Evolutionary conservation across 208 protist genomes (phyloP), one percentile per base, ranked within the genome.

Genomic region (Crithidia sp.): DNA sequence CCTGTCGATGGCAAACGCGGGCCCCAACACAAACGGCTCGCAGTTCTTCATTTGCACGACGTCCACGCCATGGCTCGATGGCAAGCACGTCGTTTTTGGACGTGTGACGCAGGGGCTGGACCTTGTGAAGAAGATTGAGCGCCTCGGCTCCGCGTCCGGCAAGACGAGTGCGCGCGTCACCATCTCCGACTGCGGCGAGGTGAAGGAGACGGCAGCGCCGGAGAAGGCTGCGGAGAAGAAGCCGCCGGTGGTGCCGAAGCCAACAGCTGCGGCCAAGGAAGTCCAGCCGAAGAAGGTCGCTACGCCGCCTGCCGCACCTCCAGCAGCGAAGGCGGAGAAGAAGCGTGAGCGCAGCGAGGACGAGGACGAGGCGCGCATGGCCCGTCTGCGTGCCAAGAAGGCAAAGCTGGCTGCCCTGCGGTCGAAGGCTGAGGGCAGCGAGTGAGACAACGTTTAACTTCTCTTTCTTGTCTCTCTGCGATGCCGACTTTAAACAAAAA

Each of bases 1-100:
- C 45, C 92, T 99, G 3, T 99, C 98, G 10, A 99, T 99, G 98
- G 99, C 99, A 28, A 99, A 99, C 74, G 87, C 97, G 10, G 99
- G 99, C 37, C 92, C 95, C 10, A 94, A 99, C 84, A 99, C 98
- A 7, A 99, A 99, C 66, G 96, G 96, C 10, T 97, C 91, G 28
- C 95, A 98, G 82, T 98, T 98, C 73, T 98, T 97, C 72, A 96
- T 98, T 58, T 97, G 92, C 71, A 97, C 95, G 39, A 88, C 88
- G 6, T 70, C 83, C 8, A 95, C 91, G 0, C 88, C 87, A 19
- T 93, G 87, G 86, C 86, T 99, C 16, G 84, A 99, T 62, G 93
- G 95, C 54, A 99, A 98, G 80, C 98, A 99, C 67, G 96, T 98
- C 50, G 98, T 99, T 13, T 99, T 99, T 82, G 98, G 98, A 39